Base-by-base conservation (phyloP, 208 protist genomes). In the Tritrichomonas foetus region DNA sequence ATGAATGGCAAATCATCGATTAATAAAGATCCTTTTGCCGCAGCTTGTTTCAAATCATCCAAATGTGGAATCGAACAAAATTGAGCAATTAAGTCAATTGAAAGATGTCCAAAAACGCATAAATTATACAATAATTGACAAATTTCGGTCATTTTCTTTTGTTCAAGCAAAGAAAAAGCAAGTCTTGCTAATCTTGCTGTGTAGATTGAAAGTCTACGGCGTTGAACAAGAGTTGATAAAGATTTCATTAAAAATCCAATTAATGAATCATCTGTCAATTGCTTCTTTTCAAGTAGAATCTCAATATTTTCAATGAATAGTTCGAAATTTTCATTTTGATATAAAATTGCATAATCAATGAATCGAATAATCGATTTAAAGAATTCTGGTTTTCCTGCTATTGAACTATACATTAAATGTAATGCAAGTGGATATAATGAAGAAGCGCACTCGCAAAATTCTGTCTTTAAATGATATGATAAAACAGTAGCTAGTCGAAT, bases 401-500 rank as follows among this genome's bases (percentile, higher is more conserved):
- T 33, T 47, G 33, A 27, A 27, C 25, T 55, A 27, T 13, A 53
- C 47, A 89, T 61, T 1, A 41, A 39, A 55, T 89, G 78, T 3
- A 89, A 39, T 55, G 78, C 41, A 53, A 57, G 9, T 39, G 78
- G 78, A 89, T 89, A 89, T 3, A 89, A 30, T 11, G 20, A 33
- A 22, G 30, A 9, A 36, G 41, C 27, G 20, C 14, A 20, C 9
- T 53, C 27, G 1, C 8, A 57, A 30, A 89, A 89, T 14, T 89
- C 78, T 39, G 16, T 89, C 27, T 89, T 89, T 47, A 89, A 53
- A 20, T 89, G 41, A 89, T 89, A 89, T 39, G 47, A 57, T 57
- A 89, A 39, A 27, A 49, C 47, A 16, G 44, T 14, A 89, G 27
- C 25, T n/a, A 44, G 27, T 57, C 78, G 53, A 27, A 89, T 33